A percentile compares a stretch with the other conserved stretches of the same genome.
These are phyloP conservation scores for Zygosaccharomyces siamensis DNA, from an alignment of 805 yeast species.

Conservation along the genomic window DNA sequence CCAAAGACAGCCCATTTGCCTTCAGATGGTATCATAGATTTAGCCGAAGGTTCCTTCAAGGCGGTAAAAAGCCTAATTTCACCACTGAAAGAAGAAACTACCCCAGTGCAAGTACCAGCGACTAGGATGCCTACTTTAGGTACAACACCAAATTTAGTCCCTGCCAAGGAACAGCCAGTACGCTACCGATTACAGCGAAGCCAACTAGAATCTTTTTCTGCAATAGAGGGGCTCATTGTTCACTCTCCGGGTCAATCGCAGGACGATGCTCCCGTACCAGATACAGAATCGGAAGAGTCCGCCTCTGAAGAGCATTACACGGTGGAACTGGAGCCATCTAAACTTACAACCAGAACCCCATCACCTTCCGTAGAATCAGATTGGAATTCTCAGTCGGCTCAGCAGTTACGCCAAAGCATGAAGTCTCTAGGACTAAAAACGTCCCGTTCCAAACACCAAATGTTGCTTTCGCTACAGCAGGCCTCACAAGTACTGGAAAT, in stretches of 20 bases:
- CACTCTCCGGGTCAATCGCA: background rate
- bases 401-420: conserved; percentile 23
- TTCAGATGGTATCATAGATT: conserved; percentile 19
- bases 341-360: background rate
- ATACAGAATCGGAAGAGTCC: conserved; percentile 10
- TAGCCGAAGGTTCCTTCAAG: conserved; percentile 31
- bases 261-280: conserved; percentile 6
- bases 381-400: conserved; percentile 23
- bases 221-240: conserved; percentile 3
- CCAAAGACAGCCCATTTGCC: conserved; percentile 6
- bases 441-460: conserved; percentile 23
- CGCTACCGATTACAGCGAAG: background rate
- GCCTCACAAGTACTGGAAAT: conserved; percentile 27
- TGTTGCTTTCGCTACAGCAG: conserved; percentile 27
- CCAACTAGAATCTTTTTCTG: background rate
- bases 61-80: conserved; percentile 29
- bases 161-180: background rate
- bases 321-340: conserved; percentile 4
- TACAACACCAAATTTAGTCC: background rate
- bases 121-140: conserved; percentile 26
- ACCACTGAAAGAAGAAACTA: conserved; percentile 21
- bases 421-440: conserved; percentile 31
- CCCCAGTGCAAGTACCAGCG: conserved; percentile 30
- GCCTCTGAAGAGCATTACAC: conserved; percentile 3
- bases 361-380: background rate